Conservation (phyloP, 2,329 filamentous ascomycete genomes). For the Aspergillus pseudonomiae region DNA sequence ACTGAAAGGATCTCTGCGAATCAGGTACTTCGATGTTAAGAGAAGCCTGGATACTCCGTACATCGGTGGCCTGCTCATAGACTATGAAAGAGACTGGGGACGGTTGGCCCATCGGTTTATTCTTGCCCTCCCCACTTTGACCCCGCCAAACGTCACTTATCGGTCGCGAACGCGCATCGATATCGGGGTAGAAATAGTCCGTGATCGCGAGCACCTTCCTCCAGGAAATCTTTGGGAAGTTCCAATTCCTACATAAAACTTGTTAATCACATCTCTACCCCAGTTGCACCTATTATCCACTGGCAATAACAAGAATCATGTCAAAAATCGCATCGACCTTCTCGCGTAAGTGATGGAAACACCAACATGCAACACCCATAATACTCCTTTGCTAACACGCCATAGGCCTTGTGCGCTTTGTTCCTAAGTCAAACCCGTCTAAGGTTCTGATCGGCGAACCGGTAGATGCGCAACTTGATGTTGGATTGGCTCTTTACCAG, state of each 20-base stretch:
- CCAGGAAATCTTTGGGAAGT: not conserved
- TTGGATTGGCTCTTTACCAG: slow-evolving; percentile 60
- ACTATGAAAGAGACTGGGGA: not conserved
- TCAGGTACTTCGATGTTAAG: not conserved
- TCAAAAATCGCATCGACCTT: slow-evolving; percentile 43
- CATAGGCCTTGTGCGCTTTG: slow-evolving; percentile 63
- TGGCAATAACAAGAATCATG: slow-evolving; percentile 23
- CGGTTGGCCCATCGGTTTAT: slow-evolving; percentile 12
- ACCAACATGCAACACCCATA: not conserved
- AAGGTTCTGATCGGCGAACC: slow-evolving; percentile 62
- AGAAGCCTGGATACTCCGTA: not conserved
- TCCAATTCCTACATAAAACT: not conserved
- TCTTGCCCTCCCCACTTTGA: slow-evolving; percentile 22
- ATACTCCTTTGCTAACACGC: slow-evolving; percentile 5
- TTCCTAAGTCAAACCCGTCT: slow-evolving; percentile 54
- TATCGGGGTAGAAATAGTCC: slow-evolving; percentile 32
- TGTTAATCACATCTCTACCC: not conserved
- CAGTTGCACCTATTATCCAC: not conserved
- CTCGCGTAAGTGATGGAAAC: slow-evolving; percentile 30
- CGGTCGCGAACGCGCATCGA: slow-evolving; percentile 1
- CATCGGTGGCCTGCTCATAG: not conserved
- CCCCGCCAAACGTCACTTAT: slow-evolving; percentile 5
- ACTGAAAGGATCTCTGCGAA: slow-evolving; percentile 19
- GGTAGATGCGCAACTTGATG: slow-evolving; percentile 55
- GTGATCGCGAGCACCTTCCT: not conserved